Conservation (phyloP, 768 basidiomycete genomes). For the Trametes coccinea region DNA sequence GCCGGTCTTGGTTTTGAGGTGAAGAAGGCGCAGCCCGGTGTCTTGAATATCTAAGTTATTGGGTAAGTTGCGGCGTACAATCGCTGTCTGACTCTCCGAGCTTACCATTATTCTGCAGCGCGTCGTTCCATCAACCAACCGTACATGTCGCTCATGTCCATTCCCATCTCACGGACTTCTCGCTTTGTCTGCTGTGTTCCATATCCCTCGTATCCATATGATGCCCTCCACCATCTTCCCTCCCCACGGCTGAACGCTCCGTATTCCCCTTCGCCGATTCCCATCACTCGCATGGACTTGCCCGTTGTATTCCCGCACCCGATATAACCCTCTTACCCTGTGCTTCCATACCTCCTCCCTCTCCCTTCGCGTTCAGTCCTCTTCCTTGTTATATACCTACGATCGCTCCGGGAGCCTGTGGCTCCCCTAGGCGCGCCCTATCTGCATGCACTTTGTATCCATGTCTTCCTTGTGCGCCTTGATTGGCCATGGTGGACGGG, state of each 20-base stretch:
- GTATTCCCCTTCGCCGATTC: no score
- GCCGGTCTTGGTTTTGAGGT: constrained; percentile 15
- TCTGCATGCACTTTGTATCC: neutral
- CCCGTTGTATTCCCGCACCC: constrained; percentile 11
- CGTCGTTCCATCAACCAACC: neutral
- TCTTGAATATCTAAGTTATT: constrained; percentile 25
- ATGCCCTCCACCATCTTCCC: neutral
- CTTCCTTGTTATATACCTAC: constrained; percentile 11
- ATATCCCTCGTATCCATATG: constrained; percentile 14
- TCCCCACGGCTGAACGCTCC: neutral
- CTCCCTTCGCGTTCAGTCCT: constrained; percentile 12
- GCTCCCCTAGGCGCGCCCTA: constrained; percentile 9
- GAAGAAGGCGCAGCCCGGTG: constrained; percentile 12
- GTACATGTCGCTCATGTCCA: constrained; percentile 14
- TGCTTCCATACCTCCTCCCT: constrained; percentile 7
- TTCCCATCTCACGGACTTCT: constrained; percentile 15
- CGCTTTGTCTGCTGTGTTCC: constrained; percentile 14
- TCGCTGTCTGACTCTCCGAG: neutral
- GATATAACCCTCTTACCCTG: neutral
- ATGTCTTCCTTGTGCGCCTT: neutral
- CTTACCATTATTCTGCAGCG: neutral
- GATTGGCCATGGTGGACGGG: neutral
- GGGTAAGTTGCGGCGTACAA: neutral
- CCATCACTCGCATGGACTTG: constrained; percentile 7
- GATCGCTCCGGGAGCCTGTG: constrained; percentile 17